These are phyloP conservation scores for Helicosporidium sp. DNA, from an alignment of 139 green algal genomes.

Conservation along the genomic window DNA sequence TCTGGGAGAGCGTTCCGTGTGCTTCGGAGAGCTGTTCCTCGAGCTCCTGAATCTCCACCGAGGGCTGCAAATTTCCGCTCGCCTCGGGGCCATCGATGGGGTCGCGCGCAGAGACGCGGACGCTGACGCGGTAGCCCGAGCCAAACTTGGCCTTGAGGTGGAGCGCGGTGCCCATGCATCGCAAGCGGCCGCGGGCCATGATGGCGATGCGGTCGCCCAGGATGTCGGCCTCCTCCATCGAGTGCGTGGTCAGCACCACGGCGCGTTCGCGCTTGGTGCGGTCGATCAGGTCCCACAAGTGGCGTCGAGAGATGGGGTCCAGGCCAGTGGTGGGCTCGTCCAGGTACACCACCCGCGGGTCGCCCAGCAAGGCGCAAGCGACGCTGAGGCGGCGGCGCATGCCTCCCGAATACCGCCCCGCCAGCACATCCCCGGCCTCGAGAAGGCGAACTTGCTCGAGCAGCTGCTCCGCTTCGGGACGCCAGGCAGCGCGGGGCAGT, in stretches of 20 bases:
- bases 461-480: conserved; percentile 6
- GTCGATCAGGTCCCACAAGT: conserved; percentile 64
- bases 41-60: too few relatives aligned
- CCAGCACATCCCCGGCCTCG: conserved; percentile 11
- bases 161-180: conserved; percentile 59
- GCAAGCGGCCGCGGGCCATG: conserved; percentile 71
- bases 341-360: conserved; percentile 53
- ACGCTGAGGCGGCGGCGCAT: conserved; percentile 68
- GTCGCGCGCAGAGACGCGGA: conserved; percentile 4
- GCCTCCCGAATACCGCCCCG: conserved; percentile 45
- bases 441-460: conserved; percentile 12
- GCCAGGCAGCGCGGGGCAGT: not conserved
- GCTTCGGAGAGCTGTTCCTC: too few relatives aligned
- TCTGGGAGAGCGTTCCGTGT: too few relatives aligned
- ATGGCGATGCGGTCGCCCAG: conserved; percentile 75
- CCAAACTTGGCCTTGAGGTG: conserved; percentile 80
- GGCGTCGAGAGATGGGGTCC: conserved; percentile 36
- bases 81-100: not conserved
- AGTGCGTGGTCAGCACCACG: conserved; percentile 80
- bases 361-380: conserved; percentile 55
- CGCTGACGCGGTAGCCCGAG: conserved; percentile 45
- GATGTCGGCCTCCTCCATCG: conserved; percentile 78
- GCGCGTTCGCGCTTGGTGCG: conserved; percentile 39
- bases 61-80: too few relatives aligned
- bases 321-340: conserved; percentile 72